Percentiles rank a stretch among this genome's conserved stretches.
phyloP scores from a whole-genome alignment of 2,329 filamentous ascomycete genomes.

The Diaporthe longicolla region DNA sequence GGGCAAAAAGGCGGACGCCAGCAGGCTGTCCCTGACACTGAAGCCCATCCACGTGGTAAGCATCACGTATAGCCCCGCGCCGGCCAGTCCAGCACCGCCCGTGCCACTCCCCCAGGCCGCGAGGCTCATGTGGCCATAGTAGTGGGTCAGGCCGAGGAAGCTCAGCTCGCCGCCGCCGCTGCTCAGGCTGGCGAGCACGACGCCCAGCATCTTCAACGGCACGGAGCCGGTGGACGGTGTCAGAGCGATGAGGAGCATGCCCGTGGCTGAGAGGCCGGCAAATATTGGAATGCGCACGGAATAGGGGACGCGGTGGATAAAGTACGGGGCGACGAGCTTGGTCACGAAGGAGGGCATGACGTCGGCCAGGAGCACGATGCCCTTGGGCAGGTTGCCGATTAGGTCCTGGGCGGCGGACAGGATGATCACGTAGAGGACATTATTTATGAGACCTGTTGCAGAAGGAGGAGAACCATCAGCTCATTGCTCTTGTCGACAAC shows the following conservation, averaged over 20 bases:
- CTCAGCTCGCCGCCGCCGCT: slow-evolving; percentile 91
- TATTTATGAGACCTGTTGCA: slow-evolving; percentile 85
- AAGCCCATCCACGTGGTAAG: slow-evolving; percentile 86
- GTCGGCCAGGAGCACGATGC: slow-evolving; percentile 91
- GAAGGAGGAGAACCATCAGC: not conserved
- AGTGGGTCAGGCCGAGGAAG: slow-evolving; percentile 92
- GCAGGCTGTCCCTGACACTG: slow-evolving; percentile 79
- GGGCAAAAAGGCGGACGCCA: slow-evolving; percentile 85
- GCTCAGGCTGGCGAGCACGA: slow-evolving; percentile 87
- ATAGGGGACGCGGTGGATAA: slow-evolving; percentile 91
- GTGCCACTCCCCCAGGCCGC: slow-evolving; percentile 95
- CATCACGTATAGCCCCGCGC: slow-evolving; percentile 88
- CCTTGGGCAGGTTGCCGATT: slow-evolving; percentile 91
- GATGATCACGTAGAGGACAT: slow-evolving; percentile 97
- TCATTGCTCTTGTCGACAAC: slow-evolving; percentile 3
- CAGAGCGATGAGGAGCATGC: slow-evolving; percentile 91
- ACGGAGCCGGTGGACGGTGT: slow-evolving; percentile 78
- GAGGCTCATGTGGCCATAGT: slow-evolving; percentile 88
- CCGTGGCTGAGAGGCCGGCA: slow-evolving; percentile 80
- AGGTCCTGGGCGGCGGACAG: slow-evolving; percentile 96
- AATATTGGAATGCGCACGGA: slow-evolving; percentile 80
- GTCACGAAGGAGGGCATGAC: slow-evolving; percentile 90
- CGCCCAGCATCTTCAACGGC: slow-evolving; percentile 82
- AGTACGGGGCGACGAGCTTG: slow-evolving; percentile 92
- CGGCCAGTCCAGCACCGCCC: slow-evolving; percentile 87